A percentile compares a stretch with the other conserved stretches of the same genome.
Evolutionary conservation across 2,329 filamentous ascomycete genomes (phyloP).

Genomic region (Fusarium sp.): DNA sequence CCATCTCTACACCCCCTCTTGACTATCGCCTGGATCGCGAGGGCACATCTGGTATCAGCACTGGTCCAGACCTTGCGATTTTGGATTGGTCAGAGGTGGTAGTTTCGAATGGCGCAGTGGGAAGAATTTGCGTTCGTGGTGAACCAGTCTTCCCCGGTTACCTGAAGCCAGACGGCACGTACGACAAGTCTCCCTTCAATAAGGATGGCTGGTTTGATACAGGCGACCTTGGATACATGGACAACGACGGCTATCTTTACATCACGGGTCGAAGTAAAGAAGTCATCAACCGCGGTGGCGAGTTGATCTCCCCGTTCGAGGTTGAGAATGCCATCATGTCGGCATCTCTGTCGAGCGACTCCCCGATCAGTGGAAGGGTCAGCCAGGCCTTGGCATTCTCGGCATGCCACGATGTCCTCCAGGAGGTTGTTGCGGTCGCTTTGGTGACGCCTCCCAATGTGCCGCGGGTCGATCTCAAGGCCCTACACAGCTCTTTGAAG

Average conservation of each 20-base stretch:
- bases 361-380: slow-evolving; percentile 59
- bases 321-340: slow-evolving; percentile 67
- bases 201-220: slow-evolving; percentile 65
- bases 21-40: slow-evolving; percentile 62
- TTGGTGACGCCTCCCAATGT: slow-evolving; percentile 59
- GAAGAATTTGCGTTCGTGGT: slow-evolving; percentile 63
- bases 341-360: slow-evolving; percentile 55
- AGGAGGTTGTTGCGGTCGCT: slow-evolving; percentile 66
- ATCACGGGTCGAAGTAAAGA: slow-evolving; percentile 68
- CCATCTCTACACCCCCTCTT: slow-evolving; percentile 66
- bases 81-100: slow-evolving; percentile 55
- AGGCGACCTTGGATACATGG: slow-evolving; percentile 65
- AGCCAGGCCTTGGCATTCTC: slow-evolving; percentile 65
- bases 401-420: slow-evolving; percentile 62
- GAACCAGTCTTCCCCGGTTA: slow-evolving; percentile 65
- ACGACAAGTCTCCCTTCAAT: slow-evolving; percentile 60
- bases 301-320: slow-evolving; percentile 70
- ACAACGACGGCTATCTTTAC: slow-evolving; percentile 63
- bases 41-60: slow-evolving; percentile 64
- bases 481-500: slow-evolving; percentile 60
- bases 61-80: slow-evolving; percentile 64
- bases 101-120: slow-evolving; percentile 51
- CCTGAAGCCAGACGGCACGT: slow-evolving; percentile 54
- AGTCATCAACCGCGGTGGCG: slow-evolving; percentile 68
- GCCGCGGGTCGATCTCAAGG: slow-evolving; percentile 60